Conservation (phyloP, 345 rosid genomes). For the Populus tremula region DNA sequence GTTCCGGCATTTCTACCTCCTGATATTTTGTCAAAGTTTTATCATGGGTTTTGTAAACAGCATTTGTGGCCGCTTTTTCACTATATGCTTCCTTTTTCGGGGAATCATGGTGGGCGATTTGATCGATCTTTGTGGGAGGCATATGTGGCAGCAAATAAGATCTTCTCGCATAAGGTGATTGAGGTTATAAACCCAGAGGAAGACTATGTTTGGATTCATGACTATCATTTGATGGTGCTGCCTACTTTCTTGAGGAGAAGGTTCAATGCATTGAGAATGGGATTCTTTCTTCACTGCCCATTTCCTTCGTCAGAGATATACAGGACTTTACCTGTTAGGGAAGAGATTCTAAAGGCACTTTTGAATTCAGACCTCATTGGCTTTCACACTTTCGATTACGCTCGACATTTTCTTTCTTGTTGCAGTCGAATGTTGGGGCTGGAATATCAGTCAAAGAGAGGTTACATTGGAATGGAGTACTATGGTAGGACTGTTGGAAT, state of each 20-base stretch:
- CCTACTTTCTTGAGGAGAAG: slow-evolving; percentile 68
- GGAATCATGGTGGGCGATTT: slow-evolving; percentile 62
- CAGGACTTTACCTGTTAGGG: slow-evolving; percentile 71
- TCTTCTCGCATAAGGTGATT: slow-evolving; percentile 67
- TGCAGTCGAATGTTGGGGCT: slow-evolving; percentile 72
- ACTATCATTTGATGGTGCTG: slow-evolving; percentile 79
- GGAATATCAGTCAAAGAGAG: slow-evolving; percentile 74
- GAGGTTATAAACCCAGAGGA: slow-evolving; percentile 76
- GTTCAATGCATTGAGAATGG: slow-evolving; percentile 69
- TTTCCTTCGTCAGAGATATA: slow-evolving; percentile 81
- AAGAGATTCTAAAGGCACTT: slow-evolving; percentile 68
- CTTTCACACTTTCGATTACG: slow-evolving; percentile 89
- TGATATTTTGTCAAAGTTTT: slow-evolving; percentile 56
- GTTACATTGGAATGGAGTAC: slow-evolving; percentile 71
- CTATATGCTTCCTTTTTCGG: slow-evolving; percentile 71
- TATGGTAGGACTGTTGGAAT: slow-evolving; percentile 75
- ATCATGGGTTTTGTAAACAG: slow-evolving; percentile 77
- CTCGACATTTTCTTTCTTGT: slow-evolving; percentile 82
- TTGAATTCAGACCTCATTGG: slow-evolving; percentile 71
- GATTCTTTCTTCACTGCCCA: slow-evolving; percentile 73
- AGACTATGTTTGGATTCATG: slow-evolving; percentile 76
- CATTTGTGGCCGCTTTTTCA: slow-evolving; percentile 82
- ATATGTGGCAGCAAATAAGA: slow-evolving; percentile 69
- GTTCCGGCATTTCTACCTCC: slow-evolving; percentile 72
- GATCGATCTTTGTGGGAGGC: slow-evolving; percentile 79